Evolutionary conservation across 2,329 filamentous ascomycete genomes (phyloP).

Genomic region (Lasiodiplodia hormozganensis): DNA sequence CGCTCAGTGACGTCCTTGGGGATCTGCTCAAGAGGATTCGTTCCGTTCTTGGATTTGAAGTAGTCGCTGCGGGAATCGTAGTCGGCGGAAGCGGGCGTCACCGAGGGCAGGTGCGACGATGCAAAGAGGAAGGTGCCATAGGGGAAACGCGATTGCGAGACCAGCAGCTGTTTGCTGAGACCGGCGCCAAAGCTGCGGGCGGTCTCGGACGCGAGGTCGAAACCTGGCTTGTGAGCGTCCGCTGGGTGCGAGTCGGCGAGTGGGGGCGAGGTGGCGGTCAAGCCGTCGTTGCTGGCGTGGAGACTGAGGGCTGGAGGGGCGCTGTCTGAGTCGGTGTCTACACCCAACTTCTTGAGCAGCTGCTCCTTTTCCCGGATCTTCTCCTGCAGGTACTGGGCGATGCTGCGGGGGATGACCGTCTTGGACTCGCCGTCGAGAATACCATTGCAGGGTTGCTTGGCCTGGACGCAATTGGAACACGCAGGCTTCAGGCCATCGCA

Average conservation of each 20-base stretch:
- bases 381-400: constrained; percentile 28
- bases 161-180: constrained; percentile 14
- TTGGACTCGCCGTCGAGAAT: constrained; percentile 30
- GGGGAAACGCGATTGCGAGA: constrained; percentile 22
- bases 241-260: constrained; percentile 3
- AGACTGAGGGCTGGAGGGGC: neutral
- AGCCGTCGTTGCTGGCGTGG: neutral
- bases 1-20: constrained; percentile 21
- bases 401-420: constrained; percentile 30
- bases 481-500: constrained; percentile 29
- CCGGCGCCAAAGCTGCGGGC: constrained; percentile 19
- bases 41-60: constrained; percentile 6
- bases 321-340: constrained; percentile 16
- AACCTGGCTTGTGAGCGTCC: neutral
- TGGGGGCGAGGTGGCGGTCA: neutral
- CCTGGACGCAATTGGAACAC: constrained; percentile 28
- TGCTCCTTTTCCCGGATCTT: constrained; percentile 30
- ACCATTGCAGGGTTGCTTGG: constrained; percentile 30
- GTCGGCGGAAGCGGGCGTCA: constrained; percentile 2
- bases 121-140: constrained; percentile 28
- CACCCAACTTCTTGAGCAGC: constrained; percentile 18
- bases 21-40: constrained; percentile 26
- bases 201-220: constrained; percentile 24
- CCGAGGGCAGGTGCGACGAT: constrained; percentile 22
- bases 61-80: constrained; percentile 17